Conservation (phyloP, 1,139 yeast species). For the Yamadazyma taylorii region DNA sequence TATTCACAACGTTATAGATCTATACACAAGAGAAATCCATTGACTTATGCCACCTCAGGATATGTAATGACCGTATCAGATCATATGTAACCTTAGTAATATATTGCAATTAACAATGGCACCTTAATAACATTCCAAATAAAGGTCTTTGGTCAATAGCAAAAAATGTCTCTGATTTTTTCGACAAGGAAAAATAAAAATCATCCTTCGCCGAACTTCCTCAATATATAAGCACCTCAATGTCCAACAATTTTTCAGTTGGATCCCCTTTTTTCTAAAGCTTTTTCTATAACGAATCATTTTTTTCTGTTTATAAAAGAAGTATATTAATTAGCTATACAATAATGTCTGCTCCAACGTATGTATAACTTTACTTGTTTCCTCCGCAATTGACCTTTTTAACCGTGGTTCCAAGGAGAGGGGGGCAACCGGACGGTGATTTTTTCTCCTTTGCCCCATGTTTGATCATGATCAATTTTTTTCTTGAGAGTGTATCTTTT, state of each 20-base stretch:
- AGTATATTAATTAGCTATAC: not conserved
- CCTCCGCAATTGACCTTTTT: not conserved
- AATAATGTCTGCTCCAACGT: constrained; percentile 47
- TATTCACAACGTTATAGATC: too few relatives aligned
- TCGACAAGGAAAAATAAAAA: not conserved
- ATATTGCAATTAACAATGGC: too few relatives aligned
- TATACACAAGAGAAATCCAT: too few relatives aligned
- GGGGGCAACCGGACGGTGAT: not conserved
- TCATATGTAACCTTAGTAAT: too few relatives aligned
- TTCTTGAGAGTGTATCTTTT: not conserved
- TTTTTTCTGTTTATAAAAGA: not conserved
- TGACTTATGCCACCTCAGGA: too few relatives aligned
- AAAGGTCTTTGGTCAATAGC: not conserved
- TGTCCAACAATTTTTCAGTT: constrained; percentile 2
- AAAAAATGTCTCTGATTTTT: constrained; percentile 2
- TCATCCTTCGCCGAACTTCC: constrained; percentile 3
- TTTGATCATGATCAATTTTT: not conserved
- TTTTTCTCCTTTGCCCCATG: not conserved
- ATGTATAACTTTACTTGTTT: constrained; percentile 23
- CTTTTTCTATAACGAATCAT: not conserved
- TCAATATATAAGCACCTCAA: constrained; percentile 4
- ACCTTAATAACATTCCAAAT: too few relatives aligned
- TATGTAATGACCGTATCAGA: too few relatives aligned
- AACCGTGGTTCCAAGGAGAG: not conserved
- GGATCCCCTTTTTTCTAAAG: not conserved